Percentiles rank a stretch among this genome's conserved stretches.
Conservation (phyloP, 1,284 basidiomycete genomes). For the Tylopilus sp. region DNA sequence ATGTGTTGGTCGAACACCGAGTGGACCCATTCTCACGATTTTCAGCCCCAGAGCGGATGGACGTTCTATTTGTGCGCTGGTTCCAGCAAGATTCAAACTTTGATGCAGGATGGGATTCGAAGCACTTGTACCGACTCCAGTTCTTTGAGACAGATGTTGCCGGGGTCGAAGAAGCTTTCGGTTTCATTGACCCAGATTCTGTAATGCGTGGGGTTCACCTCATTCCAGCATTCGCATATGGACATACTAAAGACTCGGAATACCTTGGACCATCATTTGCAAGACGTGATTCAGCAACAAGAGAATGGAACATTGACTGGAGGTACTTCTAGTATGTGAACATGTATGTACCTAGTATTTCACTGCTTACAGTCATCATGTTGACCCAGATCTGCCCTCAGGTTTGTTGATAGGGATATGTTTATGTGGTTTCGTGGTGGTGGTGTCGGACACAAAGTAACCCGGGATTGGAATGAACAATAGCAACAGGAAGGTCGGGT, state of each 20-base stretch:
- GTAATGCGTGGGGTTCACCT: conserved; percentile 35
- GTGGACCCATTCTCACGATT: too few species aligned
- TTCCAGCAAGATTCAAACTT: conserved; percentile 2
- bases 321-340: conserved; percentile 46
- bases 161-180: conserved; percentile 30
- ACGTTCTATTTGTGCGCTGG: conserved; percentile 8
- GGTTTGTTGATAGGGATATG: too few species aligned
- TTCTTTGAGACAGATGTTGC: conserved; percentile 26
- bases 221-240: conserved; percentile 28
- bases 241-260: conserved; percentile 6
- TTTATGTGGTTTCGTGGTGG: too few species aligned
- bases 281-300: background rate
- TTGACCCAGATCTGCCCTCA: too few species aligned
- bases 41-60: background rate
- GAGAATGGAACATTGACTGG: conserved; percentile 44
- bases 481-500: too few species aligned
- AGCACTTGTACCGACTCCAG: too few species aligned
- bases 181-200: conserved; percentile 43
- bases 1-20: background rate
- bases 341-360: conserved; percentile 38
- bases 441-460: too few species aligned
- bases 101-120: too few species aligned
- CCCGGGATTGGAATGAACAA: too few species aligned
- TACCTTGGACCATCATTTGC: conserved; percentile 18
- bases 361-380: too few species aligned